A percentile compares a stretch with the other conserved stretches of the same genome.
These are phyloP conservation scores for Colletotrichum plurivorum DNA, from an alignment of 2,329 filamentous ascomycete genomes.

Conservation along the genomic window DNA sequence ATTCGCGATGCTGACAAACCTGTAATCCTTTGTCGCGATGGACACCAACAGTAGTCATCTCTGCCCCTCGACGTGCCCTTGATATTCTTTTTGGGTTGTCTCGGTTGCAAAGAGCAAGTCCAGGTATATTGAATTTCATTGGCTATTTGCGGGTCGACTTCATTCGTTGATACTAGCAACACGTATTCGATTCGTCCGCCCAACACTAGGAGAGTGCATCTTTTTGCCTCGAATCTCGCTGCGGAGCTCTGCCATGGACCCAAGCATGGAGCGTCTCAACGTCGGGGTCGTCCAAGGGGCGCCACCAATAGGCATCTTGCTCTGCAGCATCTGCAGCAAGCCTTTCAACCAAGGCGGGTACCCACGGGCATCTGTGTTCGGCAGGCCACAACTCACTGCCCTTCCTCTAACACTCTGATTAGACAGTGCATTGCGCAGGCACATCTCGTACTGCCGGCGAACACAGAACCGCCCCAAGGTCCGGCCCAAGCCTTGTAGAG, in stretches of 20 bases:
- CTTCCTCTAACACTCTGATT: not conserved
- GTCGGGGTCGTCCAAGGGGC: not conserved
- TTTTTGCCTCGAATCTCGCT: too few relatives aligned
- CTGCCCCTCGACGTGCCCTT: not conserved
- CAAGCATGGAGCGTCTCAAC: not conserved
- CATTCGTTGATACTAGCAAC: too few relatives aligned
- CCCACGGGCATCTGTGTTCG: not conserved
- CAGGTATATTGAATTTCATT: too few relatives aligned
- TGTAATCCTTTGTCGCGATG: not conserved
- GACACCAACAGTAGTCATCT: not conserved
- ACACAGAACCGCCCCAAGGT: conserved; percentile 11
- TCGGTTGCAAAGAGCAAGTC: too few relatives aligned
- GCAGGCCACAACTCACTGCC: too few relatives aligned
- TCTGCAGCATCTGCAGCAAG: conserved; percentile 34
- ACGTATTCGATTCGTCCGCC: too few relatives aligned
- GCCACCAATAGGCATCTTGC: not conserved
- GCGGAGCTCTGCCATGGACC: too few relatives aligned
- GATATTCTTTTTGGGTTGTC: too few relatives aligned
- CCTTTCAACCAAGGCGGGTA: conserved; percentile 29
- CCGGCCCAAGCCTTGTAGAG: conserved; percentile 30
- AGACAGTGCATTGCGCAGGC: conserved; percentile 27
- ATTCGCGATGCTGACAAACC: not conserved
- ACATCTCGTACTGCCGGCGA: conserved; percentile 28
- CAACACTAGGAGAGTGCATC: too few relatives aligned
- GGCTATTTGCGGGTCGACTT: too few relatives aligned